Evolutionary conservation across 352 stramenopile genomes (phyloP).

Genomic region (Globisporangium sylvaticum): DNA sequence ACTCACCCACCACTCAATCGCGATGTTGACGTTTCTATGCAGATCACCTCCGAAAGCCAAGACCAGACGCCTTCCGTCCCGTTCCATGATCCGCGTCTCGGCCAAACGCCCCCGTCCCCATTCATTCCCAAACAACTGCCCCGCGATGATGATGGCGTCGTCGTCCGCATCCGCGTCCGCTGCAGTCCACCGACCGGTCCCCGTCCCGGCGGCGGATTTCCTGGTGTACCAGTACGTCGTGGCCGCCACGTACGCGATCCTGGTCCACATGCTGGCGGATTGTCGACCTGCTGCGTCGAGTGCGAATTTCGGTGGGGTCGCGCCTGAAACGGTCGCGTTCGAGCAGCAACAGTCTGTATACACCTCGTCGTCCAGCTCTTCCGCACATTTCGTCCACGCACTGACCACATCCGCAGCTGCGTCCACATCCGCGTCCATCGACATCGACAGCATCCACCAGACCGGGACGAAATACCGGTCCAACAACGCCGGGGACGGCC

Average conservation of each 20-base stretch:
- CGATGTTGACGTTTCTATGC: not conserved
- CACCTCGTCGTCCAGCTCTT: not conserved
- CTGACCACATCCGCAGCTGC: not conserved
- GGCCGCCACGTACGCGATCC: conserved; percentile 3
- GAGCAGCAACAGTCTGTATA: not conserved
- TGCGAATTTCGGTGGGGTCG: conserved; percentile 7
- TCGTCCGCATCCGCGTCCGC: not conserved
- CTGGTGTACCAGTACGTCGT: conserved; percentile 11
- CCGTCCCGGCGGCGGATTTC: not conserved
- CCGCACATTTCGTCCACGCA: not conserved
- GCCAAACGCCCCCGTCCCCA: conserved; percentile 14
- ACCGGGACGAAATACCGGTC: conserved; percentile 60
- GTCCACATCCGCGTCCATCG: not conserved
- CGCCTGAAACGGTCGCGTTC: not conserved
- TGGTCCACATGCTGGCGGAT: not conserved
- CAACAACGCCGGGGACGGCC: conserved; percentile 71
- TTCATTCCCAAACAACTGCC: not conserved
- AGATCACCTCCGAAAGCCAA: not conserved
- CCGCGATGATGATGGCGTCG: not conserved
- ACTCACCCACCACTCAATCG: not conserved
- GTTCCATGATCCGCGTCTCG: conserved; percentile 8
- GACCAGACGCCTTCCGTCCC: no score
- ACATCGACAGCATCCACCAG: conserved; percentile 44
- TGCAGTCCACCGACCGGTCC: no score
- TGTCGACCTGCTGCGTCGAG: not conserved